Percentiles rank a stretch among this genome's conserved stretches.
Conservation (phyloP, 371 early-diverging fungal species). For the Apophysomyces elegans region DNA sequence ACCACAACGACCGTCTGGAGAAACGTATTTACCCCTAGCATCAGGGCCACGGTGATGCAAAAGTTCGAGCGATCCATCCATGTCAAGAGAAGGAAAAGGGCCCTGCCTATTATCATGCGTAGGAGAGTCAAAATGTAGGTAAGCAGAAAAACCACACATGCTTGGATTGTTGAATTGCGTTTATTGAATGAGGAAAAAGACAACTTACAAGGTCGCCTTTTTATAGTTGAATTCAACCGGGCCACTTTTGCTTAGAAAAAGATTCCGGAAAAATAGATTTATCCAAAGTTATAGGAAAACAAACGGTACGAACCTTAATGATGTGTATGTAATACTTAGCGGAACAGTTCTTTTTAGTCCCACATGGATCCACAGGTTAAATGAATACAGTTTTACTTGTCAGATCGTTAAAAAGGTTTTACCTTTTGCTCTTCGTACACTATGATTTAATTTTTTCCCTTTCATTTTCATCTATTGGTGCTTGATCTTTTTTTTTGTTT, state of each 20-base stretch:
- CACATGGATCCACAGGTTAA: too few species aligned
- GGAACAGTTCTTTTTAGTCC: too few species aligned
- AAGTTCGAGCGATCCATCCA: constrained; percentile 24
- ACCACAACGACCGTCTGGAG: constrained; percentile 29
- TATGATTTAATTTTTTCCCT: too few species aligned
- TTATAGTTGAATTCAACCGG: neutral
- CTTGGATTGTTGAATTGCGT: neutral
- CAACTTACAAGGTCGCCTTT: neutral
- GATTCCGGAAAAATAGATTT: neutral
- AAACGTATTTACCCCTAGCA: constrained; percentile 23
- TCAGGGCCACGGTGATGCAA: constrained; percentile 32
- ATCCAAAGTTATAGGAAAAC: too few species aligned
- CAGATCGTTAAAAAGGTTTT: too few species aligned
- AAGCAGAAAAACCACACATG: constrained; percentile 33
- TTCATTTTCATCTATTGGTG: too few species aligned
- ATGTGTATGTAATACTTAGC: too few species aligned
- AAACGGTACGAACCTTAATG: too few species aligned
- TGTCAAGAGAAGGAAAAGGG: constrained; percentile 18
- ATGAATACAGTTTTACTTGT: too few species aligned
- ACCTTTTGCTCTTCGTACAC: too few species aligned
- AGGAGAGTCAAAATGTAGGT: constrained; percentile 24
- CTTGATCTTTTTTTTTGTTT: neutral
- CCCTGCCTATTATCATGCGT: neutral
- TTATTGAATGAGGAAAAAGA: too few species aligned
- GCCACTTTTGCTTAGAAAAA: neutral